Percentiles rank a stretch among this genome's conserved stretches.
These are phyloP conservation scores for Recurvomyces mirabilis DNA, from an alignment of 495 filamentous ascomycete genomes.

Conservation along the genomic window DNA sequence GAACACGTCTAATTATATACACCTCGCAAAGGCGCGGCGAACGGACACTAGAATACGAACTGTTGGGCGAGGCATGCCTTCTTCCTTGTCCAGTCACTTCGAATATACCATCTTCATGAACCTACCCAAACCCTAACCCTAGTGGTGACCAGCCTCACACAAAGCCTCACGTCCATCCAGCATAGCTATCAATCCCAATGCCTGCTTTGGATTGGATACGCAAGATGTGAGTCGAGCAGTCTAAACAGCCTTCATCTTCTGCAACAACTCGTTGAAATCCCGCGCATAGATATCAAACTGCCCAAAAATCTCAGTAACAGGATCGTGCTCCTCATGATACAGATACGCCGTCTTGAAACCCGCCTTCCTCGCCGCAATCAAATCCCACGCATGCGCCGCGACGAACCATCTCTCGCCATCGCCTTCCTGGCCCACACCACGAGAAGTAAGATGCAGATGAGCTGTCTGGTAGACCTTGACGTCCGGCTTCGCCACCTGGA, in stretches of 20 bases:
- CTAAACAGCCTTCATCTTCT: conserved; percentile 10
- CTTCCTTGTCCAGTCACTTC: no score
- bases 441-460: conserved; percentile 10
- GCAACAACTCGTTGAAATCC: conserved; percentile 7
- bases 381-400: conserved; percentile 17
- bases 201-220: no score
- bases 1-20: no score
- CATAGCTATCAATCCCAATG: no score
- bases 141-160: no score
- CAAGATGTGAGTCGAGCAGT: no score
- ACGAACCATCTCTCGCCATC: conserved; percentile 19
- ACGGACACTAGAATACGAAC: no score
- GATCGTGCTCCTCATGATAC: conserved; percentile 13
- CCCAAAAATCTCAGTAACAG: conserved; percentile 13
- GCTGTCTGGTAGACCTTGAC: conserved; percentile 12
- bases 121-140: no score
- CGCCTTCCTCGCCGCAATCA: conserved; percentile 18
- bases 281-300: conserved; percentile 11
- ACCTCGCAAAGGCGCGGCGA: no score
- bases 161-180: no score
- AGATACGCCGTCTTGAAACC: conserved; percentile 20
- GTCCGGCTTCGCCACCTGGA: conserved; percentile 17
- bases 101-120: no score
- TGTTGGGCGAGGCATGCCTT: no score
- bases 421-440: conserved; percentile 1